Base-by-base conservation (phyloP, 108 stramenopile species). In the Conticribra guillardii region DNA sequence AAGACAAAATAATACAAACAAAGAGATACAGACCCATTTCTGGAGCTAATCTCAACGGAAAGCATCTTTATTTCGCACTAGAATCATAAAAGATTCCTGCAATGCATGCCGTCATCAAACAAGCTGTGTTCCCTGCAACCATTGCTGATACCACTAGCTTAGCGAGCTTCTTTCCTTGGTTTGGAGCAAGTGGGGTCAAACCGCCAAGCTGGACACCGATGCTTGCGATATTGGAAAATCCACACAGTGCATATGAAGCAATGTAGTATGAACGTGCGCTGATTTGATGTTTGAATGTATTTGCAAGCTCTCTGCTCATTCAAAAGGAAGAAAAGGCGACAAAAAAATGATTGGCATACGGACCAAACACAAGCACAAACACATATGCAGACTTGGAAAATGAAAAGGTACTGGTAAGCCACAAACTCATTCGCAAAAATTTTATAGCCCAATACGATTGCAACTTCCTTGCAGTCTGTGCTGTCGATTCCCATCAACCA, bases 91-190 rank as follows among this genome's bases (percentile, higher is more conserved):
- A 70, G 4, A 70, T 47, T 23, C 69, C 69, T 44, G 69, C 69
- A 46, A 70, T 49, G 46, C 69, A 70, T 9, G 69, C 69, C 15
- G 69, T 70, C 58, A 70, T 70, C 37, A 70, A 33, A 49, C 69
- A 70, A 49, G 69, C 69, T 9, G 69, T 70, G 27, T 70, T 70
- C 14, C 69, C 69, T 5, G 69, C 69, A 60, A 70, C 60, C 69
- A 70, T 70, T 22, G 69, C 69, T 27, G 51, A 54, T 16, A 60
- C 26, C 19, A 70, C 69, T 21, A 70, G 69, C 29, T 70, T 70
- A 14, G 69, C 47, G 5, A 70, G 54, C 22, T 29, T 34, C 51
- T 48, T 48, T 21, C 16, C 66, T 37, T 55, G 28, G 30, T 54
- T 55, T 2, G 66, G 66, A 30, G 66, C 66, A 28, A 67, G 51